Percentiles rank a stretch among this genome's conserved stretches.
These are phyloP conservation scores for Malania oleifera DNA, from an alignment of 164 flowering plant genomes.

Conservation along the genomic window DNA sequence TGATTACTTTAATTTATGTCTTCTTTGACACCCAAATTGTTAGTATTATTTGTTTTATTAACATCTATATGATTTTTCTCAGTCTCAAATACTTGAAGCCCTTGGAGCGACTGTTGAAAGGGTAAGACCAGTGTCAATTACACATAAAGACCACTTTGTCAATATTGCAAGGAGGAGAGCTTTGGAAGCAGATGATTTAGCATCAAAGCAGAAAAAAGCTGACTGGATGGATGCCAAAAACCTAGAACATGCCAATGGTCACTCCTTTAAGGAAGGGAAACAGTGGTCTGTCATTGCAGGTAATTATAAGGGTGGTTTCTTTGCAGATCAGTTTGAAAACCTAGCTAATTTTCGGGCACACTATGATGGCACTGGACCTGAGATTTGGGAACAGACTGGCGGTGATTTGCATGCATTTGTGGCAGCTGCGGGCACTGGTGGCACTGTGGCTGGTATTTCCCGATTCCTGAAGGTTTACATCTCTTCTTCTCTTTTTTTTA, in stretches of 20 bases:
- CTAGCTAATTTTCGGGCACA: conserved; percentile 90
- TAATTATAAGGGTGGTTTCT: conserved; percentile 77
- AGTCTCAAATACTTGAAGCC: conserved; percentile 95
- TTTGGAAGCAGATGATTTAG: conserved; percentile 62
- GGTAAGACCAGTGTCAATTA: conserved; percentile 92
- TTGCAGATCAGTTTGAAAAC: conserved; percentile 98
- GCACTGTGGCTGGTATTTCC: conserved; percentile 89
- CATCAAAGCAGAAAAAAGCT: conserved; percentile 25
- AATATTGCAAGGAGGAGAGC: conserved; percentile 89
- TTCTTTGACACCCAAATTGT: no score
- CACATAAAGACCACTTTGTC: conserved; percentile 88
- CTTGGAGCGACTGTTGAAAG: conserved; percentile 98
- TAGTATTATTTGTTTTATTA: not conserved
- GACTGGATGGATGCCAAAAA: conserved; percentile 21
- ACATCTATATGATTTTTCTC: conserved; percentile 8
- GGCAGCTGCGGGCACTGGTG: conserved; percentile 97
- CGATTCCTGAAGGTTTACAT: conserved; percentile 64
- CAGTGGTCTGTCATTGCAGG: conserved; percentile 20
- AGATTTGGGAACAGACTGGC: conserved; percentile 89
- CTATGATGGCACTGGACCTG: conserved; percentile 94
- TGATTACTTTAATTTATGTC: no score
- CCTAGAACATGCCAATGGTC: conserved; percentile 30
- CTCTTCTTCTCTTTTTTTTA: not conserved
- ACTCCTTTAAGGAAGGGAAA: conserved; percentile 21
- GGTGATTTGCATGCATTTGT: conserved; percentile 80